phyloP scores from a whole-genome alignment of 176 grass and related monocot genomes.

The Echinochloa phyllopogon region DNA sequence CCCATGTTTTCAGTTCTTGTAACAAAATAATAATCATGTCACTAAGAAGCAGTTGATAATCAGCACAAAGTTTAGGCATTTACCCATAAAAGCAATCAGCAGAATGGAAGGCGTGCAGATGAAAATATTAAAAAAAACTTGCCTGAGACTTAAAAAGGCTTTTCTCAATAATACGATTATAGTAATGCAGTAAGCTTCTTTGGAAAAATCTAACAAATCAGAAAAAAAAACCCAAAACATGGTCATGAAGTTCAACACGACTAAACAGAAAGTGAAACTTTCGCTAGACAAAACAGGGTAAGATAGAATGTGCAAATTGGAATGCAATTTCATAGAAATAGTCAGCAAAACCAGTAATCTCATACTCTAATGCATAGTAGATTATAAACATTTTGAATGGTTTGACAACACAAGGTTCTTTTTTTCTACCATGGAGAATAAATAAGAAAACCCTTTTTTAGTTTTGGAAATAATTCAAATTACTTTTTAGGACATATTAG shows the following conservation, averaged over 20 bases:
- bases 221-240: background rate
- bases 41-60: background rate
- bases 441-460: too few relatives aligned
- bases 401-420: background rate
- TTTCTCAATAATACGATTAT: slow-evolving; percentile 12
- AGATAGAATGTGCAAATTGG: background rate
- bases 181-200: background rate
- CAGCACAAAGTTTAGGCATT: background rate
- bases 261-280: too few relatives aligned
- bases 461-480: too few relatives aligned
- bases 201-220: background rate
- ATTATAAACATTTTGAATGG: background rate
- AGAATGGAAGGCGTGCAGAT: slow-evolving; percentile 7
- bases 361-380: background rate
- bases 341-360: background rate
- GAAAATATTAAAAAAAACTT: background rate
- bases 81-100: background rate
- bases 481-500: too few relatives aligned
- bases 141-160: background rate
- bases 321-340: background rate
- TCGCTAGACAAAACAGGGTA: background rate
- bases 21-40: background rate
- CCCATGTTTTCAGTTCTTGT: slow-evolving; percentile 11
- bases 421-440: too few relatives aligned
- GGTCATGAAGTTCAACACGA: background rate